Evolutionary conservation across 805 yeast species (phyloP).

Genomic region (Jamesozyma hellenica): DNA sequence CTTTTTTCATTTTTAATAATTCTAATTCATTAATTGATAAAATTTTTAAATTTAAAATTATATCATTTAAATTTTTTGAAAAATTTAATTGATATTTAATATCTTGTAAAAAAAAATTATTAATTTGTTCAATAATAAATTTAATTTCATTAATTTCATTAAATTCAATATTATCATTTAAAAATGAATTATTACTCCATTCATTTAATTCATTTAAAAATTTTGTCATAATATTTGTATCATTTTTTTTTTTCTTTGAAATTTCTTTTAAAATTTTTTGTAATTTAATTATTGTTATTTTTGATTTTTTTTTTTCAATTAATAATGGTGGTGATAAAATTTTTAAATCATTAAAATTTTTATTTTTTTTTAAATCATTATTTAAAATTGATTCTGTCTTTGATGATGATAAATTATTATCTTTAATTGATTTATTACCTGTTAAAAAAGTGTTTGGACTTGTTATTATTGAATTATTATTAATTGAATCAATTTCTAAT

Average conservation of each 20-base stretch:
- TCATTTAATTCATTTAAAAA: conserved; percentile 3
- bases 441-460: conserved; percentile 20
- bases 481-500: too few relatives aligned
- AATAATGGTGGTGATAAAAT: neutral
- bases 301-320: neutral
- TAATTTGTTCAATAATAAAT: conserved; percentile 11
- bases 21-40: conserved; percentile 20
- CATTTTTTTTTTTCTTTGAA: conserved; percentile 1
- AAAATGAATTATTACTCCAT: conserved; percentile 3
- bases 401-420: too few relatives aligned
- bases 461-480: too few relatives aligned
- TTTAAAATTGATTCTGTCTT: neutral
- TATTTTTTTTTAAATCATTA: neutral
- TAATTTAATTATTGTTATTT: neutral
- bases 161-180: conserved; percentile 1
- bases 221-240: neutral
- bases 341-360: neutral
- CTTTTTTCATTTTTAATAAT: conserved; percentile 14
- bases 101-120: conserved; percentile 18
- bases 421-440: conserved; percentile 9
- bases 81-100: conserved; percentile 16
- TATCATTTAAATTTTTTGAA: conserved; percentile 9
- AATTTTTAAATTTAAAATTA: conserved; percentile 16
- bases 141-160: conserved; percentile 1
- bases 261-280: neutral